These are phyloP conservation scores for Arachis hypogaea DNA, from an alignment of 306 rosid species.

Conservation along the genomic window DNA sequence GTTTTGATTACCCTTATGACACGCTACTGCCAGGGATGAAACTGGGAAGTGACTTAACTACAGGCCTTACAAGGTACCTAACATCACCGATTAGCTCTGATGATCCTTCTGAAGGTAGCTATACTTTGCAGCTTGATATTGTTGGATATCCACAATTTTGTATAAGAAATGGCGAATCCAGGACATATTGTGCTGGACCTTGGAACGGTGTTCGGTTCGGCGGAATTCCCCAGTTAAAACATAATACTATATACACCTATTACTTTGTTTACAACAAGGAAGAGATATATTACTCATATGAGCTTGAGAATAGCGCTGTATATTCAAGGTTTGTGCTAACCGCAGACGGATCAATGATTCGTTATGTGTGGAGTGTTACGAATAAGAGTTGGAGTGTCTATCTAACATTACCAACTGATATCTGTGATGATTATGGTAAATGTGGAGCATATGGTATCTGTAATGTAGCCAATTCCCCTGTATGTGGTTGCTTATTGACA, in stretches of 20 bases:
- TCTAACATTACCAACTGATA: conserved; percentile 19
- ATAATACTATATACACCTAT: too few species aligned
- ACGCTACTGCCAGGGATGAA: too few species aligned
- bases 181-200: conserved; percentile 11
- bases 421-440: conserved; percentile 34
- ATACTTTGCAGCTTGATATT: conserved; percentile 16
- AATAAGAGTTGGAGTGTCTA: conserved; percentile 25
- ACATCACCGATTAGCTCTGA: conserved; percentile 10
- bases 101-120: conserved; percentile 36
- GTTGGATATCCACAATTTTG: conserved; percentile 12
- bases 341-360: not conserved
- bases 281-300: not conserved
- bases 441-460: too few species aligned
- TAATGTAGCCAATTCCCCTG: too few species aligned
- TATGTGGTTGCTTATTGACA: conserved; percentile 18
- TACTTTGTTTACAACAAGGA: too few species aligned
- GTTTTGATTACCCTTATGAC: too few species aligned
- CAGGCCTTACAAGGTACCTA: too few species aligned
- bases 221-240: too few species aligned
- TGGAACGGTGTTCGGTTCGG: conserved; percentile 19
- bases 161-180: conserved; percentile 12
- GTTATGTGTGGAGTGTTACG: conserved; percentile 2
- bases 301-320: conserved; percentile 6
- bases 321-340: conserved; percentile 9
- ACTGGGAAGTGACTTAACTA: too few species aligned